A percentile compares a stretch with the other conserved stretches of the same genome.
These are phyloP conservation scores for Orbilia brochopaga DNA, from an alignment of 2,329 filamentous ascomycete species.

Conservation along the genomic window DNA sequence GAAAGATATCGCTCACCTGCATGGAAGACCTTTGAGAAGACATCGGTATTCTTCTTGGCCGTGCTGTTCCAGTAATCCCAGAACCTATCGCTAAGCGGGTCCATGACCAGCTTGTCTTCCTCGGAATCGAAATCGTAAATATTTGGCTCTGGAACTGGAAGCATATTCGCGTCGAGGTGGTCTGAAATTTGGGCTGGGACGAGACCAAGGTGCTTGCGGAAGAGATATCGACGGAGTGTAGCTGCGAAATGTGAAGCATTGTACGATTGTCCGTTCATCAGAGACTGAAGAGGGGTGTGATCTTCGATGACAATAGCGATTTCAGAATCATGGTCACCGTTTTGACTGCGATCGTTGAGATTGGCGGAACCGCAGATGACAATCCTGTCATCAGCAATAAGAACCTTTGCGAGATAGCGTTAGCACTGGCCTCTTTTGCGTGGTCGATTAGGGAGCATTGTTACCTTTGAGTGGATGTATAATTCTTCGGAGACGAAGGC, in stretches of 20 bases:
- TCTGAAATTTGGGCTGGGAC: slow-evolving; percentile 76
- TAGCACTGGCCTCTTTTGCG: neutral
- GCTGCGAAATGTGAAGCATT: slow-evolving; percentile 76
- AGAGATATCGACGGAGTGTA: slow-evolving; percentile 81
- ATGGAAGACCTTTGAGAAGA: slow-evolving; percentile 83
- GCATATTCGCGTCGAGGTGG: slow-evolving; percentile 73
- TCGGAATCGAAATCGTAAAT: slow-evolving; percentile 73
- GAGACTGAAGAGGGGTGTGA: slow-evolving; percentile 70
- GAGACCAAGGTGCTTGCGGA: slow-evolving; percentile 88
- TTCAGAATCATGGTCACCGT: slow-evolving; percentile 83
- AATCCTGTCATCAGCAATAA: slow-evolving; percentile 80
- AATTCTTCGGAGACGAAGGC: slow-evolving; percentile 70
- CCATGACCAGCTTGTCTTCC: slow-evolving; percentile 71
- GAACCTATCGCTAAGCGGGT: slow-evolving; percentile 74
- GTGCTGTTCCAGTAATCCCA: slow-evolving; percentile 73
- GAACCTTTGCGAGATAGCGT: slow-evolving; percentile 60
- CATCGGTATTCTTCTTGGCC: slow-evolving; percentile 77
- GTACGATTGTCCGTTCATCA: slow-evolving; percentile 76
- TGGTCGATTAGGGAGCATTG: slow-evolving; percentile 23
- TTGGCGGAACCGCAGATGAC: slow-evolving; percentile 81
- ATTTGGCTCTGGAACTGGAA: slow-evolving; percentile 75
- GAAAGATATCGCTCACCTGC: slow-evolving; percentile 56
- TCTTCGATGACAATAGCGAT: slow-evolving; percentile 90
- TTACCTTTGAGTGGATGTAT: slow-evolving; percentile 69
- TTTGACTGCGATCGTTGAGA: slow-evolving; percentile 74